Evolutionary conservation across 306 rosid genomes (phyloP), one percentile per base, ranked within the genome.

Genomic region (Medicago ruthenica): DNA sequence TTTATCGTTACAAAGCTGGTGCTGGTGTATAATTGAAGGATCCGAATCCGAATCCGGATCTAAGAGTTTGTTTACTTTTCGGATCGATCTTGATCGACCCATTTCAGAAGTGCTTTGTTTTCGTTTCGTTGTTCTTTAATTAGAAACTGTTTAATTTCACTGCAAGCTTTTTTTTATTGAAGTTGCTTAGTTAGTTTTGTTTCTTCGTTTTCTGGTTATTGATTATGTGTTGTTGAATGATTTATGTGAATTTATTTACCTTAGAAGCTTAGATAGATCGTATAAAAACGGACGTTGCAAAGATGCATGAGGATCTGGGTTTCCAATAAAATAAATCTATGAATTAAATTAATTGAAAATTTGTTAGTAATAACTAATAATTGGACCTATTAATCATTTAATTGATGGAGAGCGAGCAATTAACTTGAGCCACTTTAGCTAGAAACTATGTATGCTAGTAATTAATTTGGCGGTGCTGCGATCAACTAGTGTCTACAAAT

Each of bases 1-100:
- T 85, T 21, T 85, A 85, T 73, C 86, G 88, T 42, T 71, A 73
- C 70, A 73, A 78, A 85, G 50, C 86, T 17, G 76, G 73, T 9
- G 90, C 73, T 5, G 86, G 82, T 17, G 93, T 75, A 14, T 89
- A 80, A 75, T 64, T 48, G 6, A 27, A 4, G 7, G 77, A 27
- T 51, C 65, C 22, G 68, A 57, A 27, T 51, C 55, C 16, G 68
- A 44, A 3, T 31, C 36, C 7, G 37, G 31, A 27, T 27, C 31
- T 27, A 3, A 27, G 31, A 27, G 31, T 34, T 72, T 27, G 36
- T 64, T 40, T 61, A 6, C 59, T 54, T 48, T 67, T 57, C 66
- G n/a, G 82, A 79, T 76, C 34, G 82, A 79, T 76, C 34, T 55
- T 55, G 61, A 55, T 20, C 9, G 63, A 58, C 22, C 37, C 4